A percentile compares a stretch with the other conserved stretches of the same genome.
Conservation (phyloP, 2,329 filamentous ascomycete species). For the Talaromyces sp. region DNA sequence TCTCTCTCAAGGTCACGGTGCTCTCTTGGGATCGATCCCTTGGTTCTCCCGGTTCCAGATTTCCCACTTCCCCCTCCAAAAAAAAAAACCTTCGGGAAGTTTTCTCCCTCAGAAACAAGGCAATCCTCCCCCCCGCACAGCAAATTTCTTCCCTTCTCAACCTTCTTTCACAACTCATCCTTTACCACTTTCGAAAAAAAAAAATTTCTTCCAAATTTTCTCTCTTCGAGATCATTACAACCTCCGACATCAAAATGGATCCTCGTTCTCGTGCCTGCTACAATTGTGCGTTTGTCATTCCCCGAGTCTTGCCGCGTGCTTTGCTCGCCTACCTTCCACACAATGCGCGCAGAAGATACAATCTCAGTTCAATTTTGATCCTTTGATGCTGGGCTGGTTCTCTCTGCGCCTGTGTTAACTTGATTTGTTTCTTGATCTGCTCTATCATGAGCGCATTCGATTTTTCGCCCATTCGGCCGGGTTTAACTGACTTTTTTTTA, state of each 20-base stretch:
- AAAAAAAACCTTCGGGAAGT: conserved; percentile 19
- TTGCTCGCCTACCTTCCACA: conserved; percentile 16
- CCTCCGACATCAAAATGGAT: conserved; percentile 48
- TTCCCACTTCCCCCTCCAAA: not conserved
- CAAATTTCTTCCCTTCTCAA: conserved; percentile 22
- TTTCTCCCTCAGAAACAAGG: conserved; percentile 16
- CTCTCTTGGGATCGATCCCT: not conserved
- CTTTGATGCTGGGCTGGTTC: not conserved
- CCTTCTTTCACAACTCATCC: conserved; percentile 10
- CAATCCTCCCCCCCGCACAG: conserved; percentile 27
- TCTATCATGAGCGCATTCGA: not conserved
- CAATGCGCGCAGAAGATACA: conserved; percentile 7
- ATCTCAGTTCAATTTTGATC: not conserved
- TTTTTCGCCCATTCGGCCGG: not conserved
- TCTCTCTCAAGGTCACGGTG: too few relatives aligned
- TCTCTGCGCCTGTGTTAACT: not conserved
- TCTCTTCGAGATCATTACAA: conserved; percentile 4
- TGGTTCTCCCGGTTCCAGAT: conserved; percentile 3
- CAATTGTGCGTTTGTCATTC: conserved; percentile 54
- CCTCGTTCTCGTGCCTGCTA: conserved; percentile 58
- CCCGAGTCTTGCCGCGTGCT: conserved; percentile 2
- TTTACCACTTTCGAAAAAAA: conserved; percentile 6
- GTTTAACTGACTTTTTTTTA: conserved; percentile 28
- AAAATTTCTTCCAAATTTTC: conserved; percentile 1
- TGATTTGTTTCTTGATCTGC: not conserved